Evolutionary conservation across 1,139 yeast genomes (phyloP).

Genomic region (Fermentozyma sake): DNA sequence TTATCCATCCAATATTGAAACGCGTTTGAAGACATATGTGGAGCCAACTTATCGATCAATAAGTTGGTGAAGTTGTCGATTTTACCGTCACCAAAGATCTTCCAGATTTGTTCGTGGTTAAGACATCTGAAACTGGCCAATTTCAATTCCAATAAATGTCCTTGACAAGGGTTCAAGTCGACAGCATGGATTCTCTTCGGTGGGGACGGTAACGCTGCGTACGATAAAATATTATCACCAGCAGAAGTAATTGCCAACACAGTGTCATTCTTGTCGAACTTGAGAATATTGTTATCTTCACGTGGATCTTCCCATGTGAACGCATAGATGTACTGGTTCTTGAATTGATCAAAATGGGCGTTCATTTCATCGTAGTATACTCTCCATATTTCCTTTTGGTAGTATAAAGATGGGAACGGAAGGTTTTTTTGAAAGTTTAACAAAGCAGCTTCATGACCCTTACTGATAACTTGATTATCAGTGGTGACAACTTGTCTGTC

Average conservation of each 20-base stretch:
- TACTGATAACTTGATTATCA: constrained; percentile 35
- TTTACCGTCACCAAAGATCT: constrained; percentile 71
- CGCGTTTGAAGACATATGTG: constrained; percentile 73
- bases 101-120: constrained; percentile 62
- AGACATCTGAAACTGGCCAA: constrained; percentile 60
- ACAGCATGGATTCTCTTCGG: constrained; percentile 81
- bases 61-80: constrained; percentile 44
- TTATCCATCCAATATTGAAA: constrained; percentile 74
- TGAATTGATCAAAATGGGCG: constrained; percentile 66
- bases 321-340: constrained; percentile 75
- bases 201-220: constrained; percentile 65
- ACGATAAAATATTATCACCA: constrained; percentile 74
- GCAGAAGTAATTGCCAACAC: constrained; percentile 84
- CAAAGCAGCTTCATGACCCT: constrained; percentile 76
- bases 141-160: constrained; percentile 73
- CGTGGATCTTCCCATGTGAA: constrained; percentile 91
- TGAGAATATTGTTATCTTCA: constrained; percentile 66
- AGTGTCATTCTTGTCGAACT: constrained; percentile 59
- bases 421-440: constrained; percentile 57
- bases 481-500: no score
- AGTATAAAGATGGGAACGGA: constrained; percentile 76
- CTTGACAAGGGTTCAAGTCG: constrained; percentile 79
- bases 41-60: constrained; percentile 53
- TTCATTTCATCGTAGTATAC: constrained; percentile 73
- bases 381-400: constrained; percentile 73